phyloP scores from a whole-genome alignment of 2,329 filamentous ascomycete genomes.

The Penicillium sp. region DNA sequence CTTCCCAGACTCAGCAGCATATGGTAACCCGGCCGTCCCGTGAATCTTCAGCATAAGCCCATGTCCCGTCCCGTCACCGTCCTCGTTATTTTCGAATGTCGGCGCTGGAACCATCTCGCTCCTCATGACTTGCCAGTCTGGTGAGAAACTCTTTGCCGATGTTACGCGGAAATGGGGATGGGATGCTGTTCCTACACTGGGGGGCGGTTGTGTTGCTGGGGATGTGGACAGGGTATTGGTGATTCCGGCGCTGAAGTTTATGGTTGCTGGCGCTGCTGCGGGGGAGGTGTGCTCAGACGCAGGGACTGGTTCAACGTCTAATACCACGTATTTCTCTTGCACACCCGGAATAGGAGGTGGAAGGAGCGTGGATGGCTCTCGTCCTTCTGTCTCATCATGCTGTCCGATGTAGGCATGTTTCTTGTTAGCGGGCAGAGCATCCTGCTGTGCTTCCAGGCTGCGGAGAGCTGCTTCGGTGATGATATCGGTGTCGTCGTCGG shows the following conservation, averaged over 20 bases:
- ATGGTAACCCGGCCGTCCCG: constrained; percentile 38
- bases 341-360: constrained; percentile 49
- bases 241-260: background rate
- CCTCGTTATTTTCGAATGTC: constrained; percentile 60
- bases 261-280: background rate
- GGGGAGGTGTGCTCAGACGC: background rate
- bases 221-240: constrained; percentile 24
- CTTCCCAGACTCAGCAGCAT: constrained; percentile 20
- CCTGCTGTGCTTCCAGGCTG: constrained; percentile 51
- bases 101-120: constrained; percentile 60
- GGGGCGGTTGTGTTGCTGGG: constrained; percentile 12
- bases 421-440: constrained; percentile 22
- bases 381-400: constrained; percentile 18
- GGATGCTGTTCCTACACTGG: constrained; percentile 3
- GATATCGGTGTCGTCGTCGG: constrained; percentile 81
- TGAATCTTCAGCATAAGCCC: constrained; percentile 48
- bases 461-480: constrained; percentile 66
- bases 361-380: constrained; percentile 38
- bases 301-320: constrained; percentile 50
- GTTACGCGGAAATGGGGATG: constrained; percentile 53
- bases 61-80: constrained; percentile 49
- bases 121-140: constrained; percentile 68
- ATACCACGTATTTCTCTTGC: constrained; percentile 57
- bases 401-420: constrained; percentile 6
- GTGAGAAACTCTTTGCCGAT: constrained; percentile 69